phyloP scores from a whole-genome alignment of 2,329 filamentous ascomycete genomes.

The Penicillium olsonii region DNA sequence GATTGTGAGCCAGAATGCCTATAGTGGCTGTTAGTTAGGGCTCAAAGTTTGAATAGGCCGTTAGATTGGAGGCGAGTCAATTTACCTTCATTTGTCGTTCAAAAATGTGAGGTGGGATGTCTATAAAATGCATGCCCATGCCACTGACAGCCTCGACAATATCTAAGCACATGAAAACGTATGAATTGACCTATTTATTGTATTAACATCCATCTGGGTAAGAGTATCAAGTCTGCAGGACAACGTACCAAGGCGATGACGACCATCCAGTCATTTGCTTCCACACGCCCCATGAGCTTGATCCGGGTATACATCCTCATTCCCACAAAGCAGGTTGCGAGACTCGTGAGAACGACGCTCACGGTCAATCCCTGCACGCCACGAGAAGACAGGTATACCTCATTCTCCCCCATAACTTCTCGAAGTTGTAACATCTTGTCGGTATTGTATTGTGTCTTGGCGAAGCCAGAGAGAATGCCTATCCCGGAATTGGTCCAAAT shows the following conservation, averaged over 20 bases:
- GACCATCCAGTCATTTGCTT: constrained; percentile 41
- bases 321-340: constrained; percentile 33
- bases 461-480: not conserved
- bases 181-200: constrained; percentile 30
- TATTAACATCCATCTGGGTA: constrained; percentile 4
- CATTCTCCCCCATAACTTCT: constrained; percentile 18
- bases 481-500: not conserved
- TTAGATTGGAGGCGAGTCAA: not conserved
- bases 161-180: constrained; percentile 37
- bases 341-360: constrained; percentile 34
- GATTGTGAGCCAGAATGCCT: constrained; percentile 43
- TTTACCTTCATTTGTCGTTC: constrained; percentile 37
- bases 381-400: constrained; percentile 25
- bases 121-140: constrained; percentile 36
- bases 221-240: not conserved
- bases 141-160: constrained; percentile 37
- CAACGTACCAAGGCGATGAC: constrained; percentile 34
- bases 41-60: not conserved
- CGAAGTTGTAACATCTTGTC: constrained; percentile 21
- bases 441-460: not conserved
- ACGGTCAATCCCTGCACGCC: constrained; percentile 29
- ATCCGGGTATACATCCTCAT: constrained; percentile 36
- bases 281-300: constrained; percentile 33
- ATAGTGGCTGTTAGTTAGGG: not conserved
- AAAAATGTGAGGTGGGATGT: constrained; percentile 33